These are phyloP conservation scores for Juglanconis sp. DNA, from an alignment of 2,329 filamentous ascomycete species.

Conservation along the genomic window DNA sequence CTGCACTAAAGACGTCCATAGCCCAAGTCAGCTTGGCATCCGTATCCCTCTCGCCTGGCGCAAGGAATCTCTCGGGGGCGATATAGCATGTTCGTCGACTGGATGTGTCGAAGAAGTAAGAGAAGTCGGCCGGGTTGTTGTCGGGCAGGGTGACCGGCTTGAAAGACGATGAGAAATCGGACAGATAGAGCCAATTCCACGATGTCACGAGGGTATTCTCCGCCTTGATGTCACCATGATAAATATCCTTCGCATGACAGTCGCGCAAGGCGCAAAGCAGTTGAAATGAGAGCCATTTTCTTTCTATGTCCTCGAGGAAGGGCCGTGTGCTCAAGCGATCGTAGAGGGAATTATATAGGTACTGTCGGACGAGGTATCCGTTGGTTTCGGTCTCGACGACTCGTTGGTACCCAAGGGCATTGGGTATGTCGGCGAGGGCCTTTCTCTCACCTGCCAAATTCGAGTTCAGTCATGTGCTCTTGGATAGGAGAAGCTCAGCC, in stretches of 20 bases:
- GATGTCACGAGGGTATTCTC: conserved; percentile 96
- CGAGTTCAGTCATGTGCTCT: conserved; percentile 8
- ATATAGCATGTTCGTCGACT: conserved; percentile 90
- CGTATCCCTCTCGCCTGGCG: conserved; percentile 62
- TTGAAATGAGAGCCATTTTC: conserved; percentile 98
- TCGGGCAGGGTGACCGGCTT: conserved; percentile 92
- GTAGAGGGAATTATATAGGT: conserved; percentile 93
- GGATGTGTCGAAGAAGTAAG: conserved; percentile 95
- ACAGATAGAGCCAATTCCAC: conserved; percentile 98
- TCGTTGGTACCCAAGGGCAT: conserved; percentile 85
- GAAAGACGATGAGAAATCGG: conserved; percentile 95
- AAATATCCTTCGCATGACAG: conserved; percentile 83
- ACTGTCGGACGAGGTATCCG: conserved; percentile 91
- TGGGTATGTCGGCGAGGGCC: conserved; percentile 77
- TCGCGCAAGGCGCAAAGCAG: conserved; percentile 88
- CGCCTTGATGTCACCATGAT: conserved; percentile 97
- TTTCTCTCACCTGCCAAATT: conserved; percentile 67
- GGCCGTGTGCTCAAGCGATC: conserved; percentile 94
- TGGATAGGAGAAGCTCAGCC: not conserved
- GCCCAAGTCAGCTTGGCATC: conserved; percentile 72
- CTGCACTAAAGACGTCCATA: conserved; percentile 97
- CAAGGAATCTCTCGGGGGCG: conserved; percentile 87
- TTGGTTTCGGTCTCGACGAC: conserved; percentile 89
- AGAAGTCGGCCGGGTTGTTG: conserved; percentile 95
- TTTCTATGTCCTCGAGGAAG: conserved; percentile 95